phyloP scores from a whole-genome alignment of 306 rosid genomes.

The Potentilla sterilis region DNA sequence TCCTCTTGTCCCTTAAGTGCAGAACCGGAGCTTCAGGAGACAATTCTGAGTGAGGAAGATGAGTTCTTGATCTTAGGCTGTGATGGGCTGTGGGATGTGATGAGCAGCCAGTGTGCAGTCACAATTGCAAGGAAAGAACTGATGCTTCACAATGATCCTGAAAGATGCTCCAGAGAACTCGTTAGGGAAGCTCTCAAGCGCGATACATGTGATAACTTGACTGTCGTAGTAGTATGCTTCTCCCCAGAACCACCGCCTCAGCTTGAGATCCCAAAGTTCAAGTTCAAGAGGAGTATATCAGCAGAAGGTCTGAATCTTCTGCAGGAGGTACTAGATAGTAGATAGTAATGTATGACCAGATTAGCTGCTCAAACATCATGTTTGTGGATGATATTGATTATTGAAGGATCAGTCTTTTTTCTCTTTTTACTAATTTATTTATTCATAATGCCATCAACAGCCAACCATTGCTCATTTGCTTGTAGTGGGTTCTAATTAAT shows the following conservation, averaged over 20 bases:
- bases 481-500: slow-evolving; percentile 1
- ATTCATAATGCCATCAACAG: slow-evolving; percentile 8
- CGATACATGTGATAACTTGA: slow-evolving; percentile 24
- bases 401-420: slow-evolving; percentile 2
- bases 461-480: slow-evolving; percentile 13
- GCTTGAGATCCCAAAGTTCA: slow-evolving; percentile 26
- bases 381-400: slow-evolving; percentile 16
- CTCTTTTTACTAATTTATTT: background rate
- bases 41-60: slow-evolving; percentile 24
- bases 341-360: slow-evolving; percentile 25
- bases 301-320: slow-evolving; percentile 29
- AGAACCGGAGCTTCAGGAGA: slow-evolving; percentile 29
- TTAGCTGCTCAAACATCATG: background rate
- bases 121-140: slow-evolving; percentile 28
- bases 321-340: slow-evolving; percentile 28
- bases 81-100: slow-evolving; percentile 32
- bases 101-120: slow-evolving; percentile 32
- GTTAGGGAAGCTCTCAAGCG: slow-evolving; percentile 32
- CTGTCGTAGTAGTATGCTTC: slow-evolving; percentile 23
- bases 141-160: slow-evolving; percentile 30
- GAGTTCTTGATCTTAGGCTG: slow-evolving; percentile 31
- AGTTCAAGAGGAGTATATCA: slow-evolving; percentile 30
- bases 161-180: slow-evolving; percentile 28
- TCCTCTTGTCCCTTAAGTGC: slow-evolving; percentile 23
- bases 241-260: slow-evolving; percentile 21